Evolutionary conservation across 768 basidiomycete genomes (phyloP).

Genomic region (Tylopilus intermedius): DNA sequence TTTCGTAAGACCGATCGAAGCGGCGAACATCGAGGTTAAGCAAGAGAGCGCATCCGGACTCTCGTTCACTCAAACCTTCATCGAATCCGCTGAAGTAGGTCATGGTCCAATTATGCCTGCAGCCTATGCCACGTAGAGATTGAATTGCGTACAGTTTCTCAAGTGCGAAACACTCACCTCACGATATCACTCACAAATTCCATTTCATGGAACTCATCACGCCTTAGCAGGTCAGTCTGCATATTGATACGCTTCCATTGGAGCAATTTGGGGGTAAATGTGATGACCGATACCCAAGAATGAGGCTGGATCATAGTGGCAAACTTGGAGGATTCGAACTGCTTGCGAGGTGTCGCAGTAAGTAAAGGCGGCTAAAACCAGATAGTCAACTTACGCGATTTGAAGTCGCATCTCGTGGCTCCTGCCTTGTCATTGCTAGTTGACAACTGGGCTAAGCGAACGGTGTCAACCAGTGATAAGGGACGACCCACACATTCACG

Average conservation of each 20-base stretch:
- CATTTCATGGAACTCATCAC: constrained; percentile 89
- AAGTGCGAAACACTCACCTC: constrained; percentile 54
- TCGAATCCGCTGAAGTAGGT: constrained; percentile 82
- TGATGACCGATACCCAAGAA: constrained; percentile 78
- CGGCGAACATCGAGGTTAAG: constrained; percentile 92
- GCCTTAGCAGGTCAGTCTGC: constrained; percentile 77
- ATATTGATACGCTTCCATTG: constrained; percentile 84
- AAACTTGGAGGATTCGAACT: constrained; percentile 65
- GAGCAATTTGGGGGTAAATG: constrained; percentile 76
- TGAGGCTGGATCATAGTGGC: constrained; percentile 73
- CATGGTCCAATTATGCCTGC: constrained; percentile 87
- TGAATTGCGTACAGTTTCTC: background rate
- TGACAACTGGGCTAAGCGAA: no score
- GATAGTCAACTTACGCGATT: no score
- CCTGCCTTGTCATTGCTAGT: no score
- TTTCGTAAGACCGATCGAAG: constrained; percentile 85
- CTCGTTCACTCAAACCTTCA: constrained; percentile 86
- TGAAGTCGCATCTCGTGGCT: no score
- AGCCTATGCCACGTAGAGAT: constrained; percentile 51
- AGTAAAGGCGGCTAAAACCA: no score
- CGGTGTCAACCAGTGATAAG: no score
- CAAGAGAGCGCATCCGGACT: constrained; percentile 73
- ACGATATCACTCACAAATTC: constrained; percentile 89
- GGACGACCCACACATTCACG: no score
- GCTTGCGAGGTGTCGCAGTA: constrained; percentile 63